Evolutionary conservation across 2,329 filamentous ascomycete species (phyloP).

Genomic region (Trichoderma sp.): DNA sequence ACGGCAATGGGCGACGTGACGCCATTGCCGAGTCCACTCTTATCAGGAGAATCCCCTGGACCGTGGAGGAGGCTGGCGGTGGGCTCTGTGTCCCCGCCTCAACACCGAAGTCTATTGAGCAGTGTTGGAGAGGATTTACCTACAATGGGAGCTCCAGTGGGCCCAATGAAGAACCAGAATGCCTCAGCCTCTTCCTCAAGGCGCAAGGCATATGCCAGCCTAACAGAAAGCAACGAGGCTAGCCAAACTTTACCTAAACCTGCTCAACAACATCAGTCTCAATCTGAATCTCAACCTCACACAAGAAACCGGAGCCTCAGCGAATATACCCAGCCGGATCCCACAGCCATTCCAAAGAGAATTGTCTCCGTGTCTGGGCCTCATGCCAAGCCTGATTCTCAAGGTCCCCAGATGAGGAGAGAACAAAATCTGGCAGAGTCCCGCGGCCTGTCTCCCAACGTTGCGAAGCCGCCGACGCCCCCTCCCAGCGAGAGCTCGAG

Average conservation of each 20-base stretch:
- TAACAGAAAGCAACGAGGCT: slow-evolving; percentile 36
- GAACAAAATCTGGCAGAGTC: slow-evolving; percentile 80
- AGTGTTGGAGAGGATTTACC: slow-evolving; percentile 41
- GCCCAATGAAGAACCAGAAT: slow-evolving; percentile 51
- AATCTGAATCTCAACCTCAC: slow-evolving; percentile 51
- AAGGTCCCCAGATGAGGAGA: slow-evolving; percentile 59
- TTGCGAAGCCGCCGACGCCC: slow-evolving; percentile 73
- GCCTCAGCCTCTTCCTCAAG: slow-evolving; percentile 56
- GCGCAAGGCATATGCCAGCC: slow-evolving; percentile 54
- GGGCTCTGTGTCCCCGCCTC: slow-evolving; percentile 47
- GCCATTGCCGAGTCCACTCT: slow-evolving; percentile 74
- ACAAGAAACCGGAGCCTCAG: slow-evolving; percentile 80
- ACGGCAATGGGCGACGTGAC: slow-evolving; percentile 77
- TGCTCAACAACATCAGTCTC: slow-evolving; percentile 36
- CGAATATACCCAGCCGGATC: slow-evolving; percentile 75
- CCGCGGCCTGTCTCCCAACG: slow-evolving; percentile 65
- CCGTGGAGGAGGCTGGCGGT: slow-evolving; percentile 61
- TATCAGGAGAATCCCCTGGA: slow-evolving; percentile 64
- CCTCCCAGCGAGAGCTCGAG: slow-evolving; percentile 74
- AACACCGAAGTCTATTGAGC: slow-evolving; percentile 28
- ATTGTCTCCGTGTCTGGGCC: slow-evolving; percentile 72
- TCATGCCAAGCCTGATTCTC: slow-evolving; percentile 44
- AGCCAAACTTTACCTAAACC: slow-evolving; percentile 30
- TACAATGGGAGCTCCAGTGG: slow-evolving; percentile 52
- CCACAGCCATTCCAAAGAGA: slow-evolving; percentile 66